Evolutionary conservation across 2,329 filamentous ascomycete species (phyloP).

Genomic region (Fusarium aywerte): DNA sequence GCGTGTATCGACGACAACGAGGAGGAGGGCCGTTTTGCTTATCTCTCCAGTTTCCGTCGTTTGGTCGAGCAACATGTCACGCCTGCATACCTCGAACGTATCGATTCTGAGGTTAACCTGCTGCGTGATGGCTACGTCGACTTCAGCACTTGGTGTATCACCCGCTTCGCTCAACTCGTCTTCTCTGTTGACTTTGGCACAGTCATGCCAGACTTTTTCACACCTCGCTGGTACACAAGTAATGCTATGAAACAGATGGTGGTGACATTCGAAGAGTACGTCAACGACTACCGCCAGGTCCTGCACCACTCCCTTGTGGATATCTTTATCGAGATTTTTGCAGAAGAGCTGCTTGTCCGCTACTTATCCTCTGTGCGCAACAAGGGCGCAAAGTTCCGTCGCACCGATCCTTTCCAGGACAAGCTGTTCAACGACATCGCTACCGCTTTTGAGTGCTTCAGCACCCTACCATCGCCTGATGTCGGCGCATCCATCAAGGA

Average conservation of each 20-base stretch:
- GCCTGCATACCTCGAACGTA: constrained; percentile 80
- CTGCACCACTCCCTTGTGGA: constrained; percentile 89
- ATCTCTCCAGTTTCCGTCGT: constrained; percentile 85
- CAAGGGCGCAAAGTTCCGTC: constrained; percentile 87
- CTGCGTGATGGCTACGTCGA: constrained; percentile 95
- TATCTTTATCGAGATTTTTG: constrained; percentile 92
- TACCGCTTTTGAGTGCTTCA: constrained; percentile 90
- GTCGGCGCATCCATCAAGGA: constrained; percentile 81
- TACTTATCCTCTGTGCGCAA: constrained; percentile 90
- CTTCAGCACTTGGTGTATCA: constrained; percentile 91
- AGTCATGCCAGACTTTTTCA: constrained; percentile 92
- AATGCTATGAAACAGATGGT: constrained; percentile 94
- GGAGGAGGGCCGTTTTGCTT: constrained; percentile 78
- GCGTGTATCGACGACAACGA: constrained; percentile 95
- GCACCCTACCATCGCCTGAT: constrained; percentile 74
- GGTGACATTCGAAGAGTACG: constrained; percentile 94
- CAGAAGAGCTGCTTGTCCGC: constrained; percentile 86
- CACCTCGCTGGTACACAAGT: constrained; percentile 84
- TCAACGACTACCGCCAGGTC: constrained; percentile 84
- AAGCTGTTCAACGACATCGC: constrained; percentile 95
- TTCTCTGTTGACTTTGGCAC: constrained; percentile 89
- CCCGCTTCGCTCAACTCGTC: constrained; percentile 85
- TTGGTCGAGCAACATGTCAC: constrained; percentile 86
- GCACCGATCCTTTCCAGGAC: constrained; percentile 86
- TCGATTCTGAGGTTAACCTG: constrained; percentile 75